These are phyloP conservation scores for Microcera coccophila DNA, from an alignment of 2,329 filamentous ascomycete species.

Conservation along the genomic window DNA sequence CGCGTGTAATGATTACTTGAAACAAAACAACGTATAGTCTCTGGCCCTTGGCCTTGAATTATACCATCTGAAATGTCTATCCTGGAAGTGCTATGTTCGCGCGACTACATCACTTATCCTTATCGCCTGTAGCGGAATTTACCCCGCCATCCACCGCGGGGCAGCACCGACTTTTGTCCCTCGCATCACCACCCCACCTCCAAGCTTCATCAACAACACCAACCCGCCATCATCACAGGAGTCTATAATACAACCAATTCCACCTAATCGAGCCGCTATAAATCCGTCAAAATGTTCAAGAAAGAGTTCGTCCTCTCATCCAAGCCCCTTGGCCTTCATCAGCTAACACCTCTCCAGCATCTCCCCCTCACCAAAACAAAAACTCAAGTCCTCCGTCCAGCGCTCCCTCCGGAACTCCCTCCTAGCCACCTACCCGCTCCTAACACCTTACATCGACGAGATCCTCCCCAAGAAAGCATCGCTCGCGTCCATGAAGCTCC, in stretches of 20 bases:
- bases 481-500: constrained; percentile 85
- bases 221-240: not conserved
- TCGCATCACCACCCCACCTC: constrained; percentile 1
- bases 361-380: constrained; percentile 72
- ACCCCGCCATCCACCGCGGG: constrained; percentile 24
- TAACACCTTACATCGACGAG: constrained; percentile 86
- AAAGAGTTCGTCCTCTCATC: constrained; percentile 61
- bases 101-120: too few species aligned
- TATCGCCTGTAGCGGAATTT: constrained; percentile 13
- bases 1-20: too few species aligned
- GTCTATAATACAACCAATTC: not conserved
- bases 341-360: constrained; percentile 58
- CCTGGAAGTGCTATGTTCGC: too few species aligned
- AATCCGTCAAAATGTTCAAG: constrained; percentile 70
- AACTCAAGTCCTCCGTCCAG: constrained; percentile 96
- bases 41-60: too few species aligned
- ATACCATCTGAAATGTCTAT: too few species aligned
- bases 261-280: not conserved
- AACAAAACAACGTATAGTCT: too few species aligned
- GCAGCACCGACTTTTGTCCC: constrained; percentile 13
- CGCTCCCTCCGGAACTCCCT: constrained; percentile 79
- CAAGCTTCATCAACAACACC: constrained; percentile 1
- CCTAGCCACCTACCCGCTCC: constrained; percentile 77
- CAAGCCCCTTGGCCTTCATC: not conserved
- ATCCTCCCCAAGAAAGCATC: constrained; percentile 93